Percentiles rank a stretch among this genome's conserved stretches.
Evolutionary conservation across 1,284 basidiomycete genomes (phyloP).

Genomic region (Pterulicium gracile): DNA sequence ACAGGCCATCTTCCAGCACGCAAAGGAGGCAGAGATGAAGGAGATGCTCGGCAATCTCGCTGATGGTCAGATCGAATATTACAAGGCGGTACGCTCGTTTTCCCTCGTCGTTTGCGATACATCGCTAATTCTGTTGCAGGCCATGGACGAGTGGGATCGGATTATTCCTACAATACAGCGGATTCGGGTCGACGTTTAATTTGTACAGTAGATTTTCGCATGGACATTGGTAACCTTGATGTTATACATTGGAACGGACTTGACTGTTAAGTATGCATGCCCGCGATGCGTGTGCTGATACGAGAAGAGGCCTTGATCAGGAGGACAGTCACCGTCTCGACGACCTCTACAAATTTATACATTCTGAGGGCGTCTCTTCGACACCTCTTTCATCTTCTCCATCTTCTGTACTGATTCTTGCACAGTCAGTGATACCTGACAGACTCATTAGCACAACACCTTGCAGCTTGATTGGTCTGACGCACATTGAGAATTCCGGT

Average conservation of each 20-base stretch:
- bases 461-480: slow-evolving; percentile 3
- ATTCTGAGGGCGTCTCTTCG: no score
- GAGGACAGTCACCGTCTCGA: no score
- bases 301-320: no score
- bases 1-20: slow-evolving; percentile 80
- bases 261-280: no score
- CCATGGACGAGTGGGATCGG: slow-evolving; percentile 90
- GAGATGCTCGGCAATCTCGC: slow-evolving; percentile 83
- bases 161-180: slow-evolving; percentile 81
- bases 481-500: slow-evolving; percentile 80
- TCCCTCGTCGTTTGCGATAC: slow-evolving; percentile 2
- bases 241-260: no score
- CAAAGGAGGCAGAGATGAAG: slow-evolving; percentile 93
- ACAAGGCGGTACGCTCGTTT: slow-evolving; percentile 58
- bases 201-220: slow-evolving; percentile 14
- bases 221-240: slow-evolving; percentile 13
- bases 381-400: slow-evolving; percentile 19
- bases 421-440: slow-evolving; percentile 62
- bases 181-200: slow-evolving; percentile 76
- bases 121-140: slow-evolving; percentile 26
- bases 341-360: no score
- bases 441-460: slow-evolving; percentile 6
- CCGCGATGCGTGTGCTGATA: no score
- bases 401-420: slow-evolving; percentile 70
- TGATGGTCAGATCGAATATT: slow-evolving; percentile 92